Evolutionary conservation across 495 filamentous ascomycete genomes (phyloP).

Genomic region (Xylaria venustula): DNA sequence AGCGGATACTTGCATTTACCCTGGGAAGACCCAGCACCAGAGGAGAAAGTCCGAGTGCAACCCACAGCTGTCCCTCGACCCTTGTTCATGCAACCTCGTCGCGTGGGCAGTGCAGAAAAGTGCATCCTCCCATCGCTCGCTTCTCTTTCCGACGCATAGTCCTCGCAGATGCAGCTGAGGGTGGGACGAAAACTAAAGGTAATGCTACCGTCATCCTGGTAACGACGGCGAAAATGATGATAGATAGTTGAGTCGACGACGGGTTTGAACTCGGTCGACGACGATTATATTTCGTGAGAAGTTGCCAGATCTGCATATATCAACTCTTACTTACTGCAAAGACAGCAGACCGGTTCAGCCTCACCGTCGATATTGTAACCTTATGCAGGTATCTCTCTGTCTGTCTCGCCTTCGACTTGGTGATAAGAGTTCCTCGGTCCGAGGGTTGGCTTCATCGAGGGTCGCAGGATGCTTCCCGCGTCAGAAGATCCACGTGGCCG

Average conservation of each 20-base stretch:
- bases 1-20: background rate
- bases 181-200: background rate
- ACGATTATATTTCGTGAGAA: background rate
- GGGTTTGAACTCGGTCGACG: background rate
- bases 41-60: conserved; percentile 11
- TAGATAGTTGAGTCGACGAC: background rate
- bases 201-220: background rate
- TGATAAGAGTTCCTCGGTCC: background rate
- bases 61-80: conserved; percentile 4
- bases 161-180: conserved; percentile 10
- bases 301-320: background rate
- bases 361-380: conserved; percentile 16
- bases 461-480: background rate
- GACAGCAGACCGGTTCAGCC: background rate
- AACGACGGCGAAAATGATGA: background rate
- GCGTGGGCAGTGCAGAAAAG: conserved; percentile 15
- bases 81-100: conserved; percentile 13
- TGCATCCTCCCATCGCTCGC: background rate
- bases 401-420: background rate
- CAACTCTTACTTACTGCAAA: background rate
- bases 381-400: background rate
- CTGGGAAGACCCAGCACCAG: background rate
- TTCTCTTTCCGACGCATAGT: conserved; percentile 8
- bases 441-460: background rate
- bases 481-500: conserved; percentile 12